Conservation (phyloP, 352 stramenopile genomes). For the Phytophthora litchii region DNA sequence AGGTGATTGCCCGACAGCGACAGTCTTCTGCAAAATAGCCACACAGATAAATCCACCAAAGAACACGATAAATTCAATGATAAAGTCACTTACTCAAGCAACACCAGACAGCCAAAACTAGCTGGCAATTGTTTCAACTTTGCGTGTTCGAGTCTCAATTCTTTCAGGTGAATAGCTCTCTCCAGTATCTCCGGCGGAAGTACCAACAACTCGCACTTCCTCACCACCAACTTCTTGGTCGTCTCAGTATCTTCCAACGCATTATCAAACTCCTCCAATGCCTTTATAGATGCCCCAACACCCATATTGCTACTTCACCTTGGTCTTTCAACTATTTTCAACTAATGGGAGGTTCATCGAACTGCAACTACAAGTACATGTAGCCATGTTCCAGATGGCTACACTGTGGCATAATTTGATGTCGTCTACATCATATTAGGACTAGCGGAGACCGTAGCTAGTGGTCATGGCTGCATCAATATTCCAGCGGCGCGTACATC, state of each 20-base stretch:
- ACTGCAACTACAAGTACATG: background rate
- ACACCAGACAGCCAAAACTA: constrained; percentile 56
- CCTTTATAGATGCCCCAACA: constrained; percentile 41
- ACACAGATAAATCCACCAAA: background rate
- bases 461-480: constrained; percentile 21
- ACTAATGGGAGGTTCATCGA: too few relatives aligned
- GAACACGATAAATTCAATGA: background rate
- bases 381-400: background rate
- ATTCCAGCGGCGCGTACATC: constrained; percentile 8
- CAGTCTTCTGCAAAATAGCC: constrained; percentile 35
- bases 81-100: constrained; percentile 46
- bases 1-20: constrained; percentile 60
- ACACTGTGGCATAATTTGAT: background rate
- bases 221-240: constrained; percentile 35
- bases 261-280: constrained; percentile 45
- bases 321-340: background rate
- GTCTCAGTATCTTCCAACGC: constrained; percentile 26
- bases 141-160: constrained; percentile 44
- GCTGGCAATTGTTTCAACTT: constrained; percentile 43
- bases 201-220: constrained; percentile 40
- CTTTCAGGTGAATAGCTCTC: constrained; percentile 47
- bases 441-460: background rate
- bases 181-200: constrained; percentile 51
- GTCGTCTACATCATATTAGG: background rate
- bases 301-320: constrained; percentile 25